Evolutionary conservation across 805 yeast genomes (phyloP).

Genomic region (Isabelozyma gotoi): DNA sequence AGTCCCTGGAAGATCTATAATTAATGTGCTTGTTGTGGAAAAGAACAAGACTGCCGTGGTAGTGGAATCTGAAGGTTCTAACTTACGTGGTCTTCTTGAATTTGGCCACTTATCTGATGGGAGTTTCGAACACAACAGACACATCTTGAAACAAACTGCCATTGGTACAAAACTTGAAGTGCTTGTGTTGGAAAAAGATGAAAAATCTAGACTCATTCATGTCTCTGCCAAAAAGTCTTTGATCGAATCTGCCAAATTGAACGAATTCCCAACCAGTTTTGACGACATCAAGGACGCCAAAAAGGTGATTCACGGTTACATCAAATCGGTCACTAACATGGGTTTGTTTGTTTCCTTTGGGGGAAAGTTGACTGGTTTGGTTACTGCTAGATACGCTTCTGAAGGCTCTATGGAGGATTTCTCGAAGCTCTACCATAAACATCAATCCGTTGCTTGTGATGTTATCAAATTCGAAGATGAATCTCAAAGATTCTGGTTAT

Average conservation of each 20-base stretch:
- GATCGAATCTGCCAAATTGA: conserved; percentile 58
- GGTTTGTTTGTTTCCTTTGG: conserved; percentile 87
- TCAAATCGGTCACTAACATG: conserved; percentile 71
- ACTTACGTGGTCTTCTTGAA: conserved; percentile 66
- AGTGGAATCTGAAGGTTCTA: conserved; percentile 55
- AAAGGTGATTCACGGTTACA: conserved; percentile 63
- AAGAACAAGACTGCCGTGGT: conserved; percentile 72
- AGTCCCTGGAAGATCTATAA: conserved; percentile 60
- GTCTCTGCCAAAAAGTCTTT: conserved; percentile 66
- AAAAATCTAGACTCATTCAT: conserved; percentile 57
- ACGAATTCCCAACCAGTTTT: conserved; percentile 56
- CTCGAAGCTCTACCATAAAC: conserved; percentile 50
- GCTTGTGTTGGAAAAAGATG: conserved; percentile 66
- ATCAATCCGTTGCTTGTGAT: conserved; percentile 71
- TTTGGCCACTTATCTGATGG: conserved; percentile 79
- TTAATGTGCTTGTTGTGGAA: conserved; percentile 63
- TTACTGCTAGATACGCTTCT: conserved; percentile 70
- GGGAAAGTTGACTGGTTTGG: conserved; percentile 77
- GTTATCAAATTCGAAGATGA: conserved; percentile 69
- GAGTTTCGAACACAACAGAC: conserved; percentile 70
- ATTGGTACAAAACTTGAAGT: conserved; percentile 65
- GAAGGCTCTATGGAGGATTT: conserved; percentile 52
- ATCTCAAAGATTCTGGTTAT: conserved; percentile 66
- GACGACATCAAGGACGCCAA: conserved; percentile 51
- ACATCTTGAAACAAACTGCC: conserved; percentile 55